Conservation (phyloP, 805 yeast genomes). For the Lipomyces starkeyi region DNA sequence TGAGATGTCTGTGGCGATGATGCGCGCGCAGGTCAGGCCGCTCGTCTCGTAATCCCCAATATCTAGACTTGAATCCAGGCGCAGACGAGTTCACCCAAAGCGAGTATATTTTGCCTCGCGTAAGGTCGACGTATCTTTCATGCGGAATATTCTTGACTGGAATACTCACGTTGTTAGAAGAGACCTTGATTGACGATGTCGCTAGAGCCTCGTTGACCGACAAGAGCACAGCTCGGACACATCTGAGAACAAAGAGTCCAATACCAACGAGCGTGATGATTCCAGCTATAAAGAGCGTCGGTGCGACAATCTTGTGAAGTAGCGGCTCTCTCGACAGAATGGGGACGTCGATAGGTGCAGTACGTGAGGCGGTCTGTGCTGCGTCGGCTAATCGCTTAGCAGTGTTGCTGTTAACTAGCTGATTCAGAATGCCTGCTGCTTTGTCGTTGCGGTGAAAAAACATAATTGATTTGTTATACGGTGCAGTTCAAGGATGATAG, state of each 20-base stretch:
- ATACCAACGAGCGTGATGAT: neutral
- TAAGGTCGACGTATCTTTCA: conserved; percentile 15
- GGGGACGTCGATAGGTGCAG: neutral
- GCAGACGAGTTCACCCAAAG: conserved; percentile 15
- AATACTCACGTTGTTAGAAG: conserved; percentile 8
- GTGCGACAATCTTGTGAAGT: neutral
- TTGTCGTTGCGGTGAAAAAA: neutral
- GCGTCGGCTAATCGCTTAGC: neutral
- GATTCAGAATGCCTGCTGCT: neutral
- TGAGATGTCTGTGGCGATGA: neutral
- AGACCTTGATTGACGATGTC: neutral
- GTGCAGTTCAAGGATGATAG: neutral
- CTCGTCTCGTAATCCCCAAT: conserved; percentile 7
- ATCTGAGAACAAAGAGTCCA: neutral
- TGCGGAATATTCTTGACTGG: conserved; percentile 18
- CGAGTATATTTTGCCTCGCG: neutral
- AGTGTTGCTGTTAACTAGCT: neutral
- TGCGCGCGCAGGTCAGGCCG: neutral
- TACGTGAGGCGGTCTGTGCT: neutral
- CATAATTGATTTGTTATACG: neutral
- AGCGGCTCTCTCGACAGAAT: neutral
- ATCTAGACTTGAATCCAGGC: conserved; percentile 18
- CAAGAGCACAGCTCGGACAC: neutral
- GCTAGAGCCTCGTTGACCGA: neutral
- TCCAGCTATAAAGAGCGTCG: neutral